Percentiles rank a stretch among this genome's conserved stretches.
Evolutionary conservation across 768 basidiomycete species (phyloP).

Genomic region (Coprinellus aureogranulatus): DNA sequence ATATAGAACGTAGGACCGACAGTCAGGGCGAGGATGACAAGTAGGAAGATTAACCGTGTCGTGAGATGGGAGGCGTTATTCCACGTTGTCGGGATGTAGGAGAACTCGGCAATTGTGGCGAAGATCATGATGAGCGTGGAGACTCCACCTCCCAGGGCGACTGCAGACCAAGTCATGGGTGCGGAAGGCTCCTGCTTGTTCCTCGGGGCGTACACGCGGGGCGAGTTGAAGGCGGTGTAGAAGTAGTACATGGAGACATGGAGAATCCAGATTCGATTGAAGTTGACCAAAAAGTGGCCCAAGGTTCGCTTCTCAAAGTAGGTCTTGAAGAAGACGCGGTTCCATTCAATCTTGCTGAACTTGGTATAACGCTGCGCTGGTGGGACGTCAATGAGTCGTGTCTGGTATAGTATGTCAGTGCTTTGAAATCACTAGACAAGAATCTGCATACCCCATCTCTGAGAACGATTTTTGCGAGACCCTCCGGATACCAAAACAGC

Average conservation of each 20-base stretch:
- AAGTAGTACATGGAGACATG: slow-evolving; percentile 94
- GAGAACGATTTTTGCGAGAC: slow-evolving; percentile 88
- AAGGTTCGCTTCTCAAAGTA: slow-evolving; percentile 95
- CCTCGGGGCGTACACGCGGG: slow-evolving; percentile 79
- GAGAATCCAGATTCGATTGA: slow-evolving; percentile 98
- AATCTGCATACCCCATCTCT: slow-evolving; percentile 67
- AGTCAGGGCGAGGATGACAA: slow-evolving; percentile 90
- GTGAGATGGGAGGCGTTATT: slow-evolving; percentile 97
- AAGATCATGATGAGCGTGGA: slow-evolving; percentile 90
- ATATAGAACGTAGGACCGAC: slow-evolving; percentile 94
- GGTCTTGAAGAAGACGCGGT: slow-evolving; percentile 96
- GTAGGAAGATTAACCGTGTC: slow-evolving; percentile 86
- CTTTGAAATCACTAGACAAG: slow-evolving; percentile 3
- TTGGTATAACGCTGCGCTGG: slow-evolving; percentile 93
- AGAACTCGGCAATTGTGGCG: slow-evolving; percentile 92
- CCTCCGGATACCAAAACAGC: slow-evolving; percentile 99
- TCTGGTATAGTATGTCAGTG: slow-evolving; percentile 41
- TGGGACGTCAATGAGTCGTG: slow-evolving; percentile 86
- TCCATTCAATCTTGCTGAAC: slow-evolving; percentile 91
- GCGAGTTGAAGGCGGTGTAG: slow-evolving; percentile 97
- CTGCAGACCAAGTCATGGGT: slow-evolving; percentile 93
- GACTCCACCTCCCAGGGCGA: slow-evolving; percentile 93
- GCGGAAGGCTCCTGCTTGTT: slow-evolving; percentile 67
- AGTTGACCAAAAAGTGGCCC: slow-evolving; percentile 94
- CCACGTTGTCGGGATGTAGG: slow-evolving; percentile 98